Evolutionary conservation across 148 eudicot species (phyloP), one percentile per base, ranked within the genome.

Genomic region (Oxyria digyna): DNA sequence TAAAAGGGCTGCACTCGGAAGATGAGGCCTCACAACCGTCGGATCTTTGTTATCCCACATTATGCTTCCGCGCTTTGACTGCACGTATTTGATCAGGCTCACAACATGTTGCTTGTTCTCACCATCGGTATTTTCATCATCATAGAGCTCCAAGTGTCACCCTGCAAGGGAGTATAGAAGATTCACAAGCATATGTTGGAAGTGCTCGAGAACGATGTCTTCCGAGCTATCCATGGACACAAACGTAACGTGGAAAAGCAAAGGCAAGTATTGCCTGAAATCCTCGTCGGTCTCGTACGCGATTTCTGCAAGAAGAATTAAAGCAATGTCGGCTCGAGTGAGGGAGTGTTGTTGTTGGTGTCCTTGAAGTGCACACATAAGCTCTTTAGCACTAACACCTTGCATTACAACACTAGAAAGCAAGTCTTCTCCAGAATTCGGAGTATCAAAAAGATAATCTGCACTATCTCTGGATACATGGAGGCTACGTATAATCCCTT

Each of bases 41-140:
- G 99, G 93, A 66, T 94, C 99, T 80, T 94, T 97, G 68, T 87
- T 94, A 80, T 94, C 99, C 99, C 99, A 94, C 97, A 94, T 94
- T 90, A 94, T 94, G 81, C 87, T 87, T 67, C 99, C 97, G 37
- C 97, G 83, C 79, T 94, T 94, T 35, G 97, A 94, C 63, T 90
- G 96, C 50, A 94, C 99, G 69, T 94, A 94, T 74, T 94, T 94
- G 63, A 94, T 94, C 66, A 94, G 80, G 81, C 89, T 94, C n/a
- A 94, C 96, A 62, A 94, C 99, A 72, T 91, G 92, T 74, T 94
- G 99, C 77, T 89, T 91, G 73, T 91, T 94, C 79, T 94, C 99
- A 70, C 99, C 99, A 54, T 94, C 97, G 38, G 78, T 81, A 48
- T 91, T 85, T 75, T 94, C 97, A 37, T 83, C 93, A 69, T 88